A percentile compares a stretch with the other conserved stretches of the same genome.
phyloP scores from a whole-genome alignment of 768 basidiomycete species.

The Boletellus emodensis region DNA sequence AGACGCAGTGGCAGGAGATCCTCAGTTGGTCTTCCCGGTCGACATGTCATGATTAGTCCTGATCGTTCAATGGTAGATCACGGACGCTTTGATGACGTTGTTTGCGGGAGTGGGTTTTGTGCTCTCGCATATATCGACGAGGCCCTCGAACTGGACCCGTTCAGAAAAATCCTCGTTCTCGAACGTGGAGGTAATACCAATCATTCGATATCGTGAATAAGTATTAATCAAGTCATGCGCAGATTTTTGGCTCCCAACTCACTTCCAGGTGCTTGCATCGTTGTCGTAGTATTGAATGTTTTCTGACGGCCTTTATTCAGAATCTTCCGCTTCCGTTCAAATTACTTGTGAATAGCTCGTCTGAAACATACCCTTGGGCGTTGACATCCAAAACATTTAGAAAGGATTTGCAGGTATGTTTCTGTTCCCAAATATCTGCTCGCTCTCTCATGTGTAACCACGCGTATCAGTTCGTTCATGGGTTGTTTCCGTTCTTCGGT shows the following conservation, averaged over 20 bases:
- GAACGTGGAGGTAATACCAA: conserved; percentile 8
- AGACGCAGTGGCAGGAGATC: conserved; percentile 1
- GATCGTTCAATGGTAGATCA: neutral
- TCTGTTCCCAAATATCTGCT: neutral
- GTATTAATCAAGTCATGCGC: too few relatives aligned
- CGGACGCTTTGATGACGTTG: conserved; percentile 8
- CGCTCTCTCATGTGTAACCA: neutral
- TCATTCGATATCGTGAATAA: neutral
- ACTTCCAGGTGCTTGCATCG: conserved; percentile 2
- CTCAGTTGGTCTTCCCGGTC: neutral
- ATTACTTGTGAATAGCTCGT: neutral
- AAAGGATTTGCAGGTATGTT: neutral
- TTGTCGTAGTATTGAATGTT: neutral
- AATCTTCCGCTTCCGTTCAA: conserved; percentile 9
- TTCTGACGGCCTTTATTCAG: neutral
- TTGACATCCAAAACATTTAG: neutral
- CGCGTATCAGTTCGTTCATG: neutral
- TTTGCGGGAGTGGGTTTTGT: conserved; percentile 10
- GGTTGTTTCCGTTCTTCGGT: conserved; percentile 15
- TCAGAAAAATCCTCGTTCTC: conserved; percentile 13
- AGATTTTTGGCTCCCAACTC: conserved; percentile 8
- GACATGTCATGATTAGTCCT: neutral
- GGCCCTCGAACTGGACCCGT: conserved; percentile 11
- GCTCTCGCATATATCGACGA: conserved; percentile 17
- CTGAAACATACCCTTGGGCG: conserved; percentile 5